A percentile compares a stretch with the other conserved stretches of the same genome.
Conservation (phyloP, 2,329 filamentous ascomycete genomes). For the Neofusicoccum parvum region DNA sequence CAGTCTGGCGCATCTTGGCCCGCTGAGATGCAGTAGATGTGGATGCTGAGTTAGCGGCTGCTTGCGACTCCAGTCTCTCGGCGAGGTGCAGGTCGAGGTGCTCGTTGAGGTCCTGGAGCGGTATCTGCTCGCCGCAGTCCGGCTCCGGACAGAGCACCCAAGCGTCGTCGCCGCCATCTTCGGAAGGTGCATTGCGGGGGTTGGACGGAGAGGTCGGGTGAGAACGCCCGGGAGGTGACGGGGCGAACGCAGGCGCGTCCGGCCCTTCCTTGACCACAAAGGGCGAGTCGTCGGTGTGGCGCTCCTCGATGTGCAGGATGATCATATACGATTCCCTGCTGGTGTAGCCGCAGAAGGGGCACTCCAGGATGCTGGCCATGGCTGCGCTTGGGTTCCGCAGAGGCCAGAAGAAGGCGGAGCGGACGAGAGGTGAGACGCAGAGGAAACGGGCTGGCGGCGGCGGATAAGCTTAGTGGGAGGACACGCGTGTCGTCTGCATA, state of each 20-base stretch:
- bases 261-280: slow-evolving; percentile 34
- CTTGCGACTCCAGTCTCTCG: slow-evolving; percentile 34
- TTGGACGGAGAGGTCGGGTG: neutral
- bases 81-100: slow-evolving; percentile 49
- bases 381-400: neutral
- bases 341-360: slow-evolving; percentile 16
- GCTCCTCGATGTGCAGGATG: slow-evolving; percentile 44
- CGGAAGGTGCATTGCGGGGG: neutral
- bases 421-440: neutral
- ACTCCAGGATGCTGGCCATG: slow-evolving; percentile 16
- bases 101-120: slow-evolving; percentile 46
- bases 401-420: neutral
- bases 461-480: neutral
- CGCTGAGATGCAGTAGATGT: slow-evolving; percentile 32
- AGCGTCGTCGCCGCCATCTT: slow-evolving; percentile 25
- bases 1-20: slow-evolving; percentile 32
- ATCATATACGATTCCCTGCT: slow-evolving; percentile 31
- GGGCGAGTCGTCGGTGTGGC: slow-evolving; percentile 41
- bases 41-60: slow-evolving; percentile 7
- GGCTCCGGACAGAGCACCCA: slow-evolving; percentile 43
- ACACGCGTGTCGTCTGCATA: neutral
- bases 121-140: slow-evolving; percentile 47
- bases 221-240: slow-evolving; percentile 23
- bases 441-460: neutral
- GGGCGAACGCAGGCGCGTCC: slow-evolving; percentile 24